Conservation (phyloP, 164 flowering plant species). For the Nelumbo lutea region DNA sequence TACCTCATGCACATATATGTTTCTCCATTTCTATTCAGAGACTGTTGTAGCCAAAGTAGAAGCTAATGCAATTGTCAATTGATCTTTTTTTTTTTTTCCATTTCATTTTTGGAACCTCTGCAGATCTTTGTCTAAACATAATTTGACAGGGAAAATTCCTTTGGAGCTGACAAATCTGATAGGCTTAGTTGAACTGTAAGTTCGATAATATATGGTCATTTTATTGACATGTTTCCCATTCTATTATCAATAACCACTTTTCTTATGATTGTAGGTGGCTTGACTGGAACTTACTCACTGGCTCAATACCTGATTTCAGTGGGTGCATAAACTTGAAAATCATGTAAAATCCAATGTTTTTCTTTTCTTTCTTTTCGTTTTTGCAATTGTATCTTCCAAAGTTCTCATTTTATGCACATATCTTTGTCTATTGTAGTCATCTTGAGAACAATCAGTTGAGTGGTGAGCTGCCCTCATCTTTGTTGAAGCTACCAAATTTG, state of each 20-base stretch:
- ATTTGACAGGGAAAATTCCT: conserved; percentile 85
- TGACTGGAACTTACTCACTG: conserved; percentile 73
- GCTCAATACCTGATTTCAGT: conserved; percentile 85
- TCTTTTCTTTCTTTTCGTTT: neutral
- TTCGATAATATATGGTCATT: neutral
- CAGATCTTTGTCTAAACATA: conserved; percentile 68
- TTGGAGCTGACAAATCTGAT: conserved; percentile 56
- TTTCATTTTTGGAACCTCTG: neutral
- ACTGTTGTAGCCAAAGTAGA: neutral
- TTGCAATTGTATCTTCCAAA: neutral
- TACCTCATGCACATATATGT: neutral
- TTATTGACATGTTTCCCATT: neutral
- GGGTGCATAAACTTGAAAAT: conserved; percentile 58
- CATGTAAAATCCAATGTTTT: conserved; percentile 43
- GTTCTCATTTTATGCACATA: neutral
- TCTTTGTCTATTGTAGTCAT: conserved; percentile 49
- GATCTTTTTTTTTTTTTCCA: neutral
- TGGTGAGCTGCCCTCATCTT: conserved; percentile 77
- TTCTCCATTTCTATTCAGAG: neutral
- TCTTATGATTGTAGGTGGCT: conserved; percentile 67
- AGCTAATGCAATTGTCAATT: neutral
- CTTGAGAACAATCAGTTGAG: conserved; percentile 86
- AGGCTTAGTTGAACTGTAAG: conserved; percentile 83
- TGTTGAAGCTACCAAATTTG: conserved; percentile 55
- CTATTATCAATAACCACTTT: neutral